These are phyloP conservation scores for Leptomonas pyrrhocoris DNA, from an alignment of 208 protist genomes.

Conservation along the genomic window DNA sequence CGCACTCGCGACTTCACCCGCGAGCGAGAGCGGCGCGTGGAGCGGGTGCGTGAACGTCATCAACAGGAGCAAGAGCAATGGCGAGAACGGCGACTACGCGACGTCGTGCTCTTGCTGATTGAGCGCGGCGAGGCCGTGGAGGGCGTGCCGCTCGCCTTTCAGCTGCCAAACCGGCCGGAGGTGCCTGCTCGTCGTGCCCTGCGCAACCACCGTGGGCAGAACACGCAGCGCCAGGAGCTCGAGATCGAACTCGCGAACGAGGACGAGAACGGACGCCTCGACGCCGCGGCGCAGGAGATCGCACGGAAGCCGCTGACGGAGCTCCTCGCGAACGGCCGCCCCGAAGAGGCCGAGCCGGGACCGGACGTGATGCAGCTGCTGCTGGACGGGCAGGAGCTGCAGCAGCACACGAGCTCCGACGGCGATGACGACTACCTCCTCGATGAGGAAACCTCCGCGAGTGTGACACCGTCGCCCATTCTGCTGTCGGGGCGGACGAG, in stretches of 20 bases:
- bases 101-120: conserved; percentile 54
- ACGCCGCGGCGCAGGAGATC: conserved; percentile 27
- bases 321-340: conserved; percentile 44
- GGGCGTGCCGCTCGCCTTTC: conserved; percentile 48
- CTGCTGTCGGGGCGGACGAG: not conserved
- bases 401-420: conserved; percentile 9
- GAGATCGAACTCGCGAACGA: conserved; percentile 24
- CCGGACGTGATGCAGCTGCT: conserved; percentile 66
- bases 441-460: conserved; percentile 10
- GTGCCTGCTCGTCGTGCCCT: conserved; percentile 26
- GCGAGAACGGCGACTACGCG: conserved; percentile 45
- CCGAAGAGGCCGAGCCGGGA: conserved; percentile 33
- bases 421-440: conserved; percentile 24
- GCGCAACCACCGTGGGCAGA: conserved; percentile 3
- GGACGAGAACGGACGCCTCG: conserved; percentile 27
- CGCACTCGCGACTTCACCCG: conserved; percentile 9
- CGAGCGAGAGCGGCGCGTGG: conserved; percentile 29
- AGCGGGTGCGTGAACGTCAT: conserved; percentile 20
- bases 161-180: conserved; percentile 32
- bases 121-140: conserved; percentile 45
- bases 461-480: conserved; percentile 4
- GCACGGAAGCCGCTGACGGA: conserved; percentile 30
- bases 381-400: conserved; percentile 43
- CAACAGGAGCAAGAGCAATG: conserved; percentile 43
- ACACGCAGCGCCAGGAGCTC: conserved; percentile 14